Base-by-base conservation (phyloP, 192 early-diverging fungal species). In the Chytriomyces sp. region DNA sequence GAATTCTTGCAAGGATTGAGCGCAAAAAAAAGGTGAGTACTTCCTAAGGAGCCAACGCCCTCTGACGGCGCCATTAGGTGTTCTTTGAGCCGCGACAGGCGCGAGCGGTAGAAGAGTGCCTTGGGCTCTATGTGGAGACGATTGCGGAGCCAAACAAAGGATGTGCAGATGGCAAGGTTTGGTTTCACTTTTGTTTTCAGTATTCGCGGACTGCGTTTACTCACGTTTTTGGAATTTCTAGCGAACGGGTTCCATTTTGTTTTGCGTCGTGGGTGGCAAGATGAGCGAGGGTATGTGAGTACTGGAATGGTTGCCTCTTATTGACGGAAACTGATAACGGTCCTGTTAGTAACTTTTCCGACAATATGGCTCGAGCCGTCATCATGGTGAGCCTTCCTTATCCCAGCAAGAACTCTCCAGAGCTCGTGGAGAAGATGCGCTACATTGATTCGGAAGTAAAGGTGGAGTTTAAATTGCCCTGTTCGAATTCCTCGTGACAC, bases 351-450 rank as follows among this genome's bases (percentile, higher is more conserved):
- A 85, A 85, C 54, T 96, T 98, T 63, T 89, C 91, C 12, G 93
- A 98, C 72, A 82, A 89, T 7, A 58, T 98, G 66, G 94, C 63
- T 3, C 93, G 95, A 57, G 87, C 88, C 19, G 90, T 95, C 0
- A 83, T 96, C 17, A 94, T 97, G 90, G 77, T 95, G 19, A 95
- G 95, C 0, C 78, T 97, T 57, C 95, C 96, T 7, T 97, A 89
- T 77, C 86, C 94, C 3, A 96, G 91, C 66, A 80, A 89, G 31
- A 81, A 70, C 0, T 94, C 93, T 10, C 82, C 85, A 0, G 93
- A 95, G 66, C 78, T 98, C 1, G 70, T 76, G 19, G 93, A 93
- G 72, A 91, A 91, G 52, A 84, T 93, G 75, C 77, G 80, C 59
- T 93, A 84, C 73, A 76, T 92, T 44, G 81, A 86, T 59, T 39